Conservation (phyloP, 2,329 filamentous ascomycete species). For the Blastomyces parvus region DNA sequence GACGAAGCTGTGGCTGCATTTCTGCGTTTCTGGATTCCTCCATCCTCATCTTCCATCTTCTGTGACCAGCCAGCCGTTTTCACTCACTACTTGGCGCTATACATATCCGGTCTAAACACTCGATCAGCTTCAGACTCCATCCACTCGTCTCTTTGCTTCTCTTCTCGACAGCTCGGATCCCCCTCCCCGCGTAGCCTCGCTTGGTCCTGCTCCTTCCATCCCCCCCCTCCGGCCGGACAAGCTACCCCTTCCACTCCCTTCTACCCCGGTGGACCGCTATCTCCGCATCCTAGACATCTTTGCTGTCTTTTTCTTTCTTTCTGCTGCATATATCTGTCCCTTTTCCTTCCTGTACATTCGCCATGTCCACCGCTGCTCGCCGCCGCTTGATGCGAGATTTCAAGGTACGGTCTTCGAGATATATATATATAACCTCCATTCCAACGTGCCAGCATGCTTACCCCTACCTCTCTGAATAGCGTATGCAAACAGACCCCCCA, state of each 20-base stretch:
- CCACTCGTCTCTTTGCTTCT: too few relatives aligned
- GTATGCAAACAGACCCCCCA: slow-evolving; percentile 98
- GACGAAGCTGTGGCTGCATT: too few relatives aligned
- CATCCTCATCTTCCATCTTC: too few relatives aligned
- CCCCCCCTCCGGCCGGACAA: background rate
- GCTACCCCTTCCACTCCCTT: background rate
- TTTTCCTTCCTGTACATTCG: slow-evolving; percentile 17
- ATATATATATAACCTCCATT: background rate
- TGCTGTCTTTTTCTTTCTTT: background rate
- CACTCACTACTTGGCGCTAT: too few relatives aligned
- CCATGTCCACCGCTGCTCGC: slow-evolving; percentile 86
- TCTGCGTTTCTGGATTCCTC: too few relatives aligned
- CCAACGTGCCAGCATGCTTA: background rate
- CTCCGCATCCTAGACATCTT: background rate
- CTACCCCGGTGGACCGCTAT: background rate
- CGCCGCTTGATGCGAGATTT: slow-evolving; percentile 98
- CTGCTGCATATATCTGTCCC: background rate
- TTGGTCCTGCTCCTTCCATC: too few relatives aligned
- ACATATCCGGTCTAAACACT: too few relatives aligned
- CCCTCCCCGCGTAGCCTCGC: too few relatives aligned
- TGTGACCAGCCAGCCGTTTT: too few relatives aligned
- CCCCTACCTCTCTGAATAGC: slow-evolving; percentile 43
- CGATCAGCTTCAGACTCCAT: too few relatives aligned
- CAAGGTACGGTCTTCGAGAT: slow-evolving; percentile 53
- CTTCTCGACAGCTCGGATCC: too few relatives aligned